Base-by-base conservation (phyloP, 208 protist species). In the Crithidia thermophila region DNA sequence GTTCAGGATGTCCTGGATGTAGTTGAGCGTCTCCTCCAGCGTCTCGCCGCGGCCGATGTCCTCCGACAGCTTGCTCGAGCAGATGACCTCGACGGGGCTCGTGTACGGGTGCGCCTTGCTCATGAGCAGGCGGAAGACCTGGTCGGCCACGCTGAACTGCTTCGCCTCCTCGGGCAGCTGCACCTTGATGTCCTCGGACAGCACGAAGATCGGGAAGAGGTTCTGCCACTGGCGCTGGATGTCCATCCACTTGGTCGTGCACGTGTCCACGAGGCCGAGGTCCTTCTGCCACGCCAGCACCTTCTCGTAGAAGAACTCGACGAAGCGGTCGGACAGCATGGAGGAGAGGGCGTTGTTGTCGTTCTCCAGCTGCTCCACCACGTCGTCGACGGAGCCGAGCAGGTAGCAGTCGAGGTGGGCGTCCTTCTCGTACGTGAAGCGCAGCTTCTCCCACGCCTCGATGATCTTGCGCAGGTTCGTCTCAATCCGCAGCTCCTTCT, bases 201-300 rank as follows among this genome's bases (percentile, higher is more conserved):
- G 91, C 37, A 99, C 95, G 78, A 99, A 99, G 67, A 99, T 99
- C 40, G 95, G 94, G 77, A 98, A 98, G 34, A 99, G 81, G 67
- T 99, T 98, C 77, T 89, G 87, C 98, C 98, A 99, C 68, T 98
- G 95, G 27, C 94, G 81, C 81, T 99, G 98, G 45, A 99, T 98
- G 21, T 98, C 90, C 21, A 98, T 74, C 93, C 97, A 99, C 67
- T 98, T 96, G 30, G 73, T 88, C 7, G 98, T 98, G 71, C 98
- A 98, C 9, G 93, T 98, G 67, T 99, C 97, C 14, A 99, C 97
- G 1, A 89, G 87, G 14, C 94, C 95, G 9, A 99, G 88, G 60
- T 97, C 97, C 56, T 90, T 94, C 76, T 99, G 96, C 97, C 98
- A 99, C 23, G 81, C 78, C 21, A 98, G 80, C 13, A 99, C 90